phyloP scores from a whole-genome alignment of 176 grass and related monocot genomes.

The Lolium perenne region DNA sequence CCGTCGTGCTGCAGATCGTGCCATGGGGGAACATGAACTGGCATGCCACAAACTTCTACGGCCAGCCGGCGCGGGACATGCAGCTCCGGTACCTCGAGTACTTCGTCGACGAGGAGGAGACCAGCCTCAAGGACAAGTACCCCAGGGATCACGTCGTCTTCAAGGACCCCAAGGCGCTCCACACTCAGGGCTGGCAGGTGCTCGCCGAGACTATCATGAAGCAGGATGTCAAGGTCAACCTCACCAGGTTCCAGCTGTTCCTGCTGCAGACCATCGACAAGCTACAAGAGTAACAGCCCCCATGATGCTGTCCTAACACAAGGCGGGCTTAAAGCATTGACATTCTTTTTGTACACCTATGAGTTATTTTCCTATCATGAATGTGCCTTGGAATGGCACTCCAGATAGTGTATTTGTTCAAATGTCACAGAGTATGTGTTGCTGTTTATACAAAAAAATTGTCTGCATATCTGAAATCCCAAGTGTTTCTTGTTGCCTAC shows the following conservation, averaged over 20 bases:
- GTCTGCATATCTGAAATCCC: background rate
- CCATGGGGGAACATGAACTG: conserved; percentile 26
- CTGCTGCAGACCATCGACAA: conserved; percentile 63
- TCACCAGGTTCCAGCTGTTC: conserved; percentile 55
- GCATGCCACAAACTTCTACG: conserved; percentile 23
- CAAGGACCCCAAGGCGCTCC: conserved; percentile 59
- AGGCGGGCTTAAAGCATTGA: background rate
- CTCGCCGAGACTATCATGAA: conserved; percentile 72
- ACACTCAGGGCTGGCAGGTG: conserved; percentile 59
- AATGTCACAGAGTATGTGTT: background rate
- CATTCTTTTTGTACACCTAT: conserved; percentile 20
- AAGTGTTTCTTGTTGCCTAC: background rate
- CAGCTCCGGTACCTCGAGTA: conserved; percentile 16
- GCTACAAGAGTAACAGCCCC: conserved; percentile 51
- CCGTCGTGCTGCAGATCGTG: conserved; percentile 25
- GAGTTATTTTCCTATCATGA: background rate
- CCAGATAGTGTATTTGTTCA: background rate
- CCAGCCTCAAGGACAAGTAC: conserved; percentile 56
- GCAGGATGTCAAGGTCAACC: conserved; percentile 74
- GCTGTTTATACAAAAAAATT: conserved; percentile 1
- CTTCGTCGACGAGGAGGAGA: conserved; percentile 19
- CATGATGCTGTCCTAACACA: background rate
- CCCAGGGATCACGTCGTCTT: conserved; percentile 64
- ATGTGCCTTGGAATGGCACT: conserved; percentile 1
- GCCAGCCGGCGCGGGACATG: conserved; percentile 17